Evolutionary conservation across 2,329 filamentous ascomycete species (phyloP), one percentile per base, ranked within the genome.

Genomic region (Trichoderma oligosporum): DNA sequence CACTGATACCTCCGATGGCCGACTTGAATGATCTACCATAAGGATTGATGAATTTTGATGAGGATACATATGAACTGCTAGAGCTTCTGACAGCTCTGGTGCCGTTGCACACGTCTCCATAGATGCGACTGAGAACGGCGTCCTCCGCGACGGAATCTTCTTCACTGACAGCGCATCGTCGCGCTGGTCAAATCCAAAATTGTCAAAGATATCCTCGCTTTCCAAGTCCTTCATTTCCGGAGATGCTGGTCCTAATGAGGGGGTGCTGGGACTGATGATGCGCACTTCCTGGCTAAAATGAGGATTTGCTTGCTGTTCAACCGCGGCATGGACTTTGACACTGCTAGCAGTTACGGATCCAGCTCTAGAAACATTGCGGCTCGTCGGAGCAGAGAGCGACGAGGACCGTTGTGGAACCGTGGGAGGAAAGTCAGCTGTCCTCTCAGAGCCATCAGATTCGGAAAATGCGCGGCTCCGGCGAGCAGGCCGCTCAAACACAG

Each of bases 21-120:
- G 79, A 39, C 72, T 74, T 8, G 78, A 78, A 65, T 84, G 79
- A 61, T 84, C 73, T 27, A 86, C 80, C 70, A 86, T 77, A 39
- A 85, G 68, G 9, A 87, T 71, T 4, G 84, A 87, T 46, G 79
- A 84, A 62, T 86, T 86, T 63, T 86, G 82, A 61, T 87, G 84
- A 18, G 81, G 78, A 62, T 80, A 85, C 63, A 87, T 82, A 60
- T 77, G 83, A 56, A 87, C 77, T 36, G 81, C 82, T 66, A 81
- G 71, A 31, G 84, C 84, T 70, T 87, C 83, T 1, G 83, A 83
- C 38, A 87, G 78, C 62, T 85, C 83, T 3, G 77, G 75, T 2
- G 81, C 84, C n/a, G 83, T 85, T 31, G 76, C 79, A 35, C 74
- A 80, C n/a, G 82, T 84, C 54, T 85, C 83, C 46, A 85, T 76